Evolutionary conservation across 306 rosid genomes (phyloP), one percentile per base, ranked within the genome.

Genomic region (Geum urbanum): DNA sequence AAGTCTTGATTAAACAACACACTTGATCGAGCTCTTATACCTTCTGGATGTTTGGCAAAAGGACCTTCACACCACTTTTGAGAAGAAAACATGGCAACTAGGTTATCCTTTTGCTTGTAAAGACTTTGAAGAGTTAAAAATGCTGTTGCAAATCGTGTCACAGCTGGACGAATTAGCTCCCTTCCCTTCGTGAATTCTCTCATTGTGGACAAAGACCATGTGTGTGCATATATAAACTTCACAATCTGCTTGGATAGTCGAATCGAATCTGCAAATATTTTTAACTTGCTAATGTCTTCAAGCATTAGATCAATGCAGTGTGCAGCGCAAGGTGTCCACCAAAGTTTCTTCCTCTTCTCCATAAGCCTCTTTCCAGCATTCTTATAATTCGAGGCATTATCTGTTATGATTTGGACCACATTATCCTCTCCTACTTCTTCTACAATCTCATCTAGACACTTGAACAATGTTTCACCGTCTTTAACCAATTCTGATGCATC

Each of bases 251-350:
- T 51, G 5, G 24, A 16, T 0, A 0, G 18, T 51, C 9, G 9
- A 51, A 16, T 51, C 1, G 56, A 51, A 51, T 51, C 22, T 6
- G 8, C 56, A 51, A 16, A 51, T n/a, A 51, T 51, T n/a, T 51
- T 51, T 9, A 51, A 51, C 9, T 51, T 6, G 56, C 22, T 51
- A n/a, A 51, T 16, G 22, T 51, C 56, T 9, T 51, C 24, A n/a
- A 16, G 56, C 56, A 51, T n/a, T 51, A 51, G 56, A 51, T 51
- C 56, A 50, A 50, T 50, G 8, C 55, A 51, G 53, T 49, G 53
- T 49, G 53, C 55, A 0, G 22, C 55, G 5, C 55, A 16, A 15
- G 55, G 55, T 15, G 55, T 50, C 55, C 55, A 50, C 55, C 22
- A 50, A 15, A 50, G 20, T 15, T 50, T 50, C 55, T 50, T n/a